Conservation (phyloP, 345 rosid species). For the Linum usitatissimum region DNA sequence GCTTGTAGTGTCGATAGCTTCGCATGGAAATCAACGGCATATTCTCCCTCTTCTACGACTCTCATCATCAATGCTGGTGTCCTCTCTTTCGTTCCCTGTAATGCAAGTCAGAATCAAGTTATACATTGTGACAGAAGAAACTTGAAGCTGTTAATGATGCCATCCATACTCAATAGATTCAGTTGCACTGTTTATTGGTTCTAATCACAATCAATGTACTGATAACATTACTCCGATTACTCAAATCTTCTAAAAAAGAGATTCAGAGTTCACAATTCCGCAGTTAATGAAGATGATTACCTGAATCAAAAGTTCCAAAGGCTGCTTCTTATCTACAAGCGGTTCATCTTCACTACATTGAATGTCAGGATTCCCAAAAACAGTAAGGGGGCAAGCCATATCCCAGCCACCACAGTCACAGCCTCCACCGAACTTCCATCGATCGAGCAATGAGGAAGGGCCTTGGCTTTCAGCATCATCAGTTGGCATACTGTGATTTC, state of each 20-base stretch:
- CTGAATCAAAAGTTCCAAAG: constrained; percentile 58
- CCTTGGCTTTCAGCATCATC: constrained; percentile 34
- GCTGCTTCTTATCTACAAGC: constrained; percentile 32
- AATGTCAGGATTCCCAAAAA: constrained; percentile 45
- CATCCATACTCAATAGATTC: too few relatives aligned
- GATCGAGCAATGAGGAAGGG: constrained; percentile 63
- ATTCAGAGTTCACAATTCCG: background rate
- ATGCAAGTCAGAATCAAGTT: constrained; percentile 10
- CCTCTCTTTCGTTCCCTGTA: constrained; percentile 62
- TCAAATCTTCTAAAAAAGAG: background rate
- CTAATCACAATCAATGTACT: background rate
- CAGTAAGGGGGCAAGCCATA: constrained; percentile 80
- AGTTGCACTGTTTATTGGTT: too few relatives aligned
- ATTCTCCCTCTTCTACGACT: constrained; percentile 45
- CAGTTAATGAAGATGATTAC: constrained; percentile 24
- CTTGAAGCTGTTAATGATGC: too few relatives aligned
- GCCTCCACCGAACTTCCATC: constrained; percentile 92
- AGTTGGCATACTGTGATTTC: constrained; percentile 68
- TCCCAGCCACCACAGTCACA: constrained; percentile 99
- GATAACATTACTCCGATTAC: background rate
- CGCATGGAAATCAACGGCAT: constrained; percentile 82
- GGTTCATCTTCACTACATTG: constrained; percentile 38
- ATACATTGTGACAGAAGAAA: constrained; percentile 1
- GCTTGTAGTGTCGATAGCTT: constrained; percentile 80
- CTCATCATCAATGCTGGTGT: constrained; percentile 62